A percentile compares a stretch with the other conserved stretches of the same genome.
phyloP scores from a whole-genome alignment of 805 yeast species.

The Saitoella complicata region DNA sequence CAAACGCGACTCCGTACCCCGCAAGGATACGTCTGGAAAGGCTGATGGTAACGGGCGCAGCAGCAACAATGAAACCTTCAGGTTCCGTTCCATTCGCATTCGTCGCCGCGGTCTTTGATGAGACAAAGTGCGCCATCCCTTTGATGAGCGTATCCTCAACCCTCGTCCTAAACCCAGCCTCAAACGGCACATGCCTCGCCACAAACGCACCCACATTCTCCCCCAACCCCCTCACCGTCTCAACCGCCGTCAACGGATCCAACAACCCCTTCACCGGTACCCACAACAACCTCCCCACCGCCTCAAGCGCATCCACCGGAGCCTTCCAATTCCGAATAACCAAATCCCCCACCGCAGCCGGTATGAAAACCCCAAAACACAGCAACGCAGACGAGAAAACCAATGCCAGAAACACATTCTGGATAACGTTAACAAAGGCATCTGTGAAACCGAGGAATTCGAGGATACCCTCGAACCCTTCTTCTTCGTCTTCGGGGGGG shows the following conservation, averaged over 20 bases:
- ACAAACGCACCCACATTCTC: too few relatives aligned
- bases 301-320: constrained; percentile 7
- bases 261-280: constrained; percentile 7
- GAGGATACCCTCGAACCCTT: constrained; percentile 17
- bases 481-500: constrained; percentile 13
- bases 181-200: too few relatives aligned
- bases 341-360: constrained; percentile 15
- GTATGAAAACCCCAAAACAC: constrained; percentile 14
- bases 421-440: constrained; percentile 13
- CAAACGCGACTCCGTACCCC: neutral
- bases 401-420: constrained; percentile 11
- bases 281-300: constrained; percentile 2
- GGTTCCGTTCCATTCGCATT: constrained; percentile 2
- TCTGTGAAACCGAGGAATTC: constrained; percentile 18
- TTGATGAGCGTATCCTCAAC: too few relatives aligned
- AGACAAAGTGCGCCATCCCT: neutral
- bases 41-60: neutral
- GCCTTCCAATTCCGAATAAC: constrained; percentile 5
- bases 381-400: constrained; percentile 10
- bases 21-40: constrained; percentile 3
- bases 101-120: constrained; percentile 2
- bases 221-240: neutral
- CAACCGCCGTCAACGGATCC: constrained; percentile 5
- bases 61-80: neutral
- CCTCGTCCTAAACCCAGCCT: too few relatives aligned